phyloP scores from a whole-genome alignment of 306 rosid genomes.

The Quercus agrifolia region DNA sequence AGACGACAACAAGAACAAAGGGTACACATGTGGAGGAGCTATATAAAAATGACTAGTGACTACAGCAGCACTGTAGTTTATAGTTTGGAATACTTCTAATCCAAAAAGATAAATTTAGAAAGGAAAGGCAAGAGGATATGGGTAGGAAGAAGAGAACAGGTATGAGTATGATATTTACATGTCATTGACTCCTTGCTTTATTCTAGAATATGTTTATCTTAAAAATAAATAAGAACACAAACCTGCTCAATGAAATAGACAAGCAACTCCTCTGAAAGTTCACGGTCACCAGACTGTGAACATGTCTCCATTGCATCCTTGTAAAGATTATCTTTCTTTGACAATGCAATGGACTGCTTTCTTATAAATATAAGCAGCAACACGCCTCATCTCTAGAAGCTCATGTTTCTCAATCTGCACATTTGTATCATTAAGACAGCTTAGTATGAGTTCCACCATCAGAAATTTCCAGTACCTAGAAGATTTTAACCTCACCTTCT shows the following conservation, averaged over 20 bases:
- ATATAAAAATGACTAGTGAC: neutral
- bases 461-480: neutral
- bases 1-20: neutral
- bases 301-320: slow-evolving; percentile 99
- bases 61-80: neutral
- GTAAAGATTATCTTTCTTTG: slow-evolving; percentile 96
- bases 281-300: slow-evolving; percentile 97
- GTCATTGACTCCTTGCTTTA: neutral
- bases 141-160: neutral
- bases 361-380: slow-evolving; percentile 97
- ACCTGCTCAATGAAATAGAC: slow-evolving; percentile 32
- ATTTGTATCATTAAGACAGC: neutral
- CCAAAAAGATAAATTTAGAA: neutral
- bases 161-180: neutral
- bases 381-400: slow-evolving; percentile 98
- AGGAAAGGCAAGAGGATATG: neutral
- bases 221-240: neutral
- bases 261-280: slow-evolving; percentile 96
- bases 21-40: too few relatives aligned
- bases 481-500: slow-evolving; percentile 45
- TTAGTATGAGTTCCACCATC: neutral
- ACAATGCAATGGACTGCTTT: slow-evolving; percentile 97
- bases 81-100: neutral
- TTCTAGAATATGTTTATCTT: neutral
- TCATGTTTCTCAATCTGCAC: slow-evolving; percentile 95